These are phyloP conservation scores for Austroboletus niveus DNA, from an alignment of 1,284 basidiomycete species.

Conservation along the genomic window DNA sequence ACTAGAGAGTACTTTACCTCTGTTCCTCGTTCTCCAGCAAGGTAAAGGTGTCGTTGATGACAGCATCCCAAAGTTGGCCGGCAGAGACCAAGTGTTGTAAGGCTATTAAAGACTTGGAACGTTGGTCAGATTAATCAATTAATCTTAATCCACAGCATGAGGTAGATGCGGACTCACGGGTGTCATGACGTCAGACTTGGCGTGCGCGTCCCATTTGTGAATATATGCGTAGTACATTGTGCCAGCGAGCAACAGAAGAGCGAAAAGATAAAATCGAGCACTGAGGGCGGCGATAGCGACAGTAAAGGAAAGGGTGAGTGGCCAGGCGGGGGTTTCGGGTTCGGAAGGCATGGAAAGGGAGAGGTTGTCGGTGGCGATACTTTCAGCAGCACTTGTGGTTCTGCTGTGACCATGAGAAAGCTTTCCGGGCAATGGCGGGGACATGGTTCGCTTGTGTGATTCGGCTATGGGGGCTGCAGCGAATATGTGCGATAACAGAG, in stretches of 20 bases:
- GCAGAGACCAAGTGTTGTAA: slow-evolving; percentile 65
- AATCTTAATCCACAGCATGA: not conserved
- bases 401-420: slow-evolving; percentile 38
- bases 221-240: slow-evolving; percentile 43
- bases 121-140: not conserved
- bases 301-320: slow-evolving; percentile 39
- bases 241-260: slow-evolving; percentile 41
- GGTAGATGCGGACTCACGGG: slow-evolving; percentile 43
- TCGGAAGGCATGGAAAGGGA: slow-evolving; percentile 29
- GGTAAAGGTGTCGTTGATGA: slow-evolving; percentile 63
- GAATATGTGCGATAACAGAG: slow-evolving; percentile 57
- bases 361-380: slow-evolving; percentile 20
- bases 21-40: slow-evolving; percentile 68
- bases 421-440: slow-evolving; percentile 46
- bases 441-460: slow-evolving; percentile 29
- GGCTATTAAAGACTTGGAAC: slow-evolving; percentile 53
- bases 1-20: slow-evolving; percentile 39
- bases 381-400: slow-evolving; percentile 38
- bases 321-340: slow-evolving; percentile 37
- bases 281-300: slow-evolving; percentile 45
- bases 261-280: slow-evolving; percentile 47
- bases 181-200: slow-evolving; percentile 48
- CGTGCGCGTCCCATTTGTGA: slow-evolving; percentile 33
- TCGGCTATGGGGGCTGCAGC: slow-evolving; percentile 34
- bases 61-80: slow-evolving; percentile 67